phyloP scores from a whole-genome alignment of 371 early-diverging fungal species.

The Syncephalis fuscata region DNA sequence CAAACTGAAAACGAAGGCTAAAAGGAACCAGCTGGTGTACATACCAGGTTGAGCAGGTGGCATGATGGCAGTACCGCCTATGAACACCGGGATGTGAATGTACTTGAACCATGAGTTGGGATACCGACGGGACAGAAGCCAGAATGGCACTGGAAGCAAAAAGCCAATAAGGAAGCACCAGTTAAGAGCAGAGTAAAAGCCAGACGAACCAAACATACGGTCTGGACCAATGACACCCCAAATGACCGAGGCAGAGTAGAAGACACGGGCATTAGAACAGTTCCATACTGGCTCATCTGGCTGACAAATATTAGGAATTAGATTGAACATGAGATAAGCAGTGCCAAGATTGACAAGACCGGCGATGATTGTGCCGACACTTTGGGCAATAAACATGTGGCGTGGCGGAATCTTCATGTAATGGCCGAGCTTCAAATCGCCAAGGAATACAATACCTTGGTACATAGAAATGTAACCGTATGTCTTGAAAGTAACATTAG shows the following conservation, averaged over 20 bases:
- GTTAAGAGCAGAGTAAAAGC: conserved; percentile 35
- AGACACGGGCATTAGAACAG: conserved; percentile 14
- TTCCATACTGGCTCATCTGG: conserved; percentile 14
- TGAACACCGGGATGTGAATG: conserved; percentile 11
- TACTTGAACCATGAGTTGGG: conserved; percentile 12
- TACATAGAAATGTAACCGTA: conserved; percentile 33
- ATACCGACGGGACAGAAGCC: conserved; percentile 16
- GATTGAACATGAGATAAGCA: conserved; percentile 19
- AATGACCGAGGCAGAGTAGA: conserved; percentile 19
- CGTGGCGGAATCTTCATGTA: conserved; percentile 49
- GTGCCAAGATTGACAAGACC: conserved; percentile 18
- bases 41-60: conserved; percentile 11
- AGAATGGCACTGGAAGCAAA: conserved; percentile 31
- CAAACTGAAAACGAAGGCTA: conserved; percentile 44
- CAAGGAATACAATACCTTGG: conserved; percentile 27
- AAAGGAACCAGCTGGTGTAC: conserved; percentile 36
- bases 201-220: conserved; percentile 46
- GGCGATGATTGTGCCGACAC: conserved; percentile 26
- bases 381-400: conserved; percentile 27
- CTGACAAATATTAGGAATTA: conserved; percentile 13
- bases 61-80: conserved; percentile 19
- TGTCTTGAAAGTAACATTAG: conserved; percentile 25
- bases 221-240: conserved; percentile 65
- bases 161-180: conserved; percentile 36
- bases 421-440: conserved; percentile 31